Evolutionary conservation across 306 rosid species (phyloP), one percentile per base, ranked within the genome.

Genomic region (Medicago arabica): DNA sequence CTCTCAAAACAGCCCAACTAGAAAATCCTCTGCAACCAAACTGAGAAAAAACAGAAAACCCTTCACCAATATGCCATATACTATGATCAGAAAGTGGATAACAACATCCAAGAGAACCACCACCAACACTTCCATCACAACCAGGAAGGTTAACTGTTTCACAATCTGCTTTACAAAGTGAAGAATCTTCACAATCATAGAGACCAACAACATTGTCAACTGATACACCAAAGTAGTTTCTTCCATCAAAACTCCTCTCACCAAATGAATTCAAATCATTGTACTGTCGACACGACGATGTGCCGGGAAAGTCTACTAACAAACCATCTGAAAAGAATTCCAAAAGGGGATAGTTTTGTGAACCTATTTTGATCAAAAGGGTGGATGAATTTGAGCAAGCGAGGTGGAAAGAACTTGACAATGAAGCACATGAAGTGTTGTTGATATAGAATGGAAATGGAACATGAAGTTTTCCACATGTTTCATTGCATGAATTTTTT

Each of bases 151-250:
- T 81, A 19, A 86, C 47, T 1, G 91, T 89, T 64, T 90, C 96
- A 54, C 99, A 95, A 66, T 82, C 89, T 28, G 93, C 76, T 68
- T 89, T 95, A 54, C 99, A 95, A 51, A 92, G 59, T 25, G 97
- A 90, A 8, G 99, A 92, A 73, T 95, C 99, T 74, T 95, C 97
- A 53, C 99, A 95, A 61, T 95, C 99, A 74, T 95, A 95, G 46
- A 95, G 83, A 5, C 96, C 97, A 65, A 95, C 55, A 17, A 95
- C 85, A 67, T 95, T 95, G 10, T 95, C 99, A 49, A 31, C 73
- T 7, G 99, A 88, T 19, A 95, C 80, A 0, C 90, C 97, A 55
- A 89, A 95, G 66, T 83, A 71, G 34, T 75, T 75, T 11, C 78
- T 88, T 25, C 82, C 83, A 8, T 77, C 70, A 31, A 90, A 78